Evolutionary conservation across 192 early-diverging fungal genomes (phyloP), one percentile per base, ranked within the genome.

Genomic region (Coemansia sp.): DNA sequence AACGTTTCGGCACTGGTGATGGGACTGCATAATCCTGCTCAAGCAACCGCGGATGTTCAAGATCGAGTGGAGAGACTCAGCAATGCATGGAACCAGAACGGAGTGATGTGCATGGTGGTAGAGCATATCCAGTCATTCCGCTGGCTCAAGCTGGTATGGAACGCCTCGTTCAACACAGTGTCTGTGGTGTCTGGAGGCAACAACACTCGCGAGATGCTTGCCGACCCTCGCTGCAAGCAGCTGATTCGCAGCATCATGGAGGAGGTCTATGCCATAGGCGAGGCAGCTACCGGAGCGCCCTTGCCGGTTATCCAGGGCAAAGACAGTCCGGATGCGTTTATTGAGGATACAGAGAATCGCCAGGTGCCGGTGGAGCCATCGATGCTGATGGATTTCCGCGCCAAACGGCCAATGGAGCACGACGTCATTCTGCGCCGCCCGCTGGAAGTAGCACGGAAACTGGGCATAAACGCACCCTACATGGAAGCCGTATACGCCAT

Each of bases 61-160:
- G 53, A 71, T 0, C 63, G 55, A 15, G 20, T 31, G 3, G 33
- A 12, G 15, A 47, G 18, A 16, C 21, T 64, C 3, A 43, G 63
- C 28, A 68, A 63, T 1, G 16, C 74, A 15, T 81, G 83, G 59
- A 70, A 59, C 26, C 41, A 53, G 3, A 71, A 70, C 3, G 80
- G 75, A 2, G 72, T 82, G 0, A 59, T 52, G 6, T 65, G 75
- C 26, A 36, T 57, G 42, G 49, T 73, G 8, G 55, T 72, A 0
- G 72, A 84, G 31, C 79, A 86, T n/a, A 82, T 89, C 62, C 79
- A 86, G 66, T 59, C 70, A 16, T 58, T 75, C 31, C 78, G 86
- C 10, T 89, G 88, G 88, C 71, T 79, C 19, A 89, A 89, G 56
- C 59, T 87, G 3, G 81, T 86, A n/a, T 89, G 88, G 88, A 89